Percentiles rank a stretch among this genome's conserved stretches.
phyloP scores from a whole-genome alignment of 2,329 filamentous ascomycete genomes.

The Rosellinia necatrix region DNA sequence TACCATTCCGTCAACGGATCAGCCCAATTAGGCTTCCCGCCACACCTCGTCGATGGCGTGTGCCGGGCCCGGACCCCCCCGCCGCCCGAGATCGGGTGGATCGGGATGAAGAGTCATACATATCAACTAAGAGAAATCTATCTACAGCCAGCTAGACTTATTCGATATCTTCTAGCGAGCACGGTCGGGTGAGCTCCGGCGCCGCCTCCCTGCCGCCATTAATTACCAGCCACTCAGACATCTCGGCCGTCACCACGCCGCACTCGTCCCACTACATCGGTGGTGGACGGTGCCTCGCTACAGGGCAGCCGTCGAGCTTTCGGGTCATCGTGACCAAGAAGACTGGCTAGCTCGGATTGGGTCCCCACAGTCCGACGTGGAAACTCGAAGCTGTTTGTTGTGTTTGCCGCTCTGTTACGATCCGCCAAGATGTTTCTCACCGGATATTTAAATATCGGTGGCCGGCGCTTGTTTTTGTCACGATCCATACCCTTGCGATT shows the following conservation, averaged over 20 bases:
- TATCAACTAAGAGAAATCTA: constrained; percentile 14
- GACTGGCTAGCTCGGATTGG: constrained; percentile 2
- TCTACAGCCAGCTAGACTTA: not conserved
- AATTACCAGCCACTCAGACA: too few species aligned
- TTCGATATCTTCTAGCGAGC: not conserved
- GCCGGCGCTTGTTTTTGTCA: too few species aligned
- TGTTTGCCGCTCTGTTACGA: constrained; percentile 5
- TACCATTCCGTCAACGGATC: constrained; percentile 2
- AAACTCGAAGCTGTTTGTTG: constrained; percentile 3
- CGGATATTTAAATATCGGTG: constrained; percentile 11
- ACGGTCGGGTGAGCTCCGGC: constrained; percentile 3
- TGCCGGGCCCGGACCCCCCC: constrained; percentile 22
- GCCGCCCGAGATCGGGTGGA: constrained; percentile 20
- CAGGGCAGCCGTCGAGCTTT: not conserved
- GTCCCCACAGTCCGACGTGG: constrained; percentile 16
- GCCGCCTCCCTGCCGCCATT: too few species aligned
- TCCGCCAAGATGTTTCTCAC: not conserved
- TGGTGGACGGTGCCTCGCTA: not conserved
- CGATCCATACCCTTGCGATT: too few species aligned
- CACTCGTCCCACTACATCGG: not conserved
- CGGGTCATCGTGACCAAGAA: constrained; percentile 8
- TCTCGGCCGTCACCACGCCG: too few species aligned
- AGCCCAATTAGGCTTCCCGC: constrained; percentile 19
- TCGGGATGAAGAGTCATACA: constrained; percentile 17
- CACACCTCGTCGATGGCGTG: not conserved